A percentile compares a stretch with the other conserved stretches of the same genome.
These are phyloP conservation scores for Arabidopsis suecica DNA, from an alignment of 345 rosid species.

Conservation along the genomic window DNA sequence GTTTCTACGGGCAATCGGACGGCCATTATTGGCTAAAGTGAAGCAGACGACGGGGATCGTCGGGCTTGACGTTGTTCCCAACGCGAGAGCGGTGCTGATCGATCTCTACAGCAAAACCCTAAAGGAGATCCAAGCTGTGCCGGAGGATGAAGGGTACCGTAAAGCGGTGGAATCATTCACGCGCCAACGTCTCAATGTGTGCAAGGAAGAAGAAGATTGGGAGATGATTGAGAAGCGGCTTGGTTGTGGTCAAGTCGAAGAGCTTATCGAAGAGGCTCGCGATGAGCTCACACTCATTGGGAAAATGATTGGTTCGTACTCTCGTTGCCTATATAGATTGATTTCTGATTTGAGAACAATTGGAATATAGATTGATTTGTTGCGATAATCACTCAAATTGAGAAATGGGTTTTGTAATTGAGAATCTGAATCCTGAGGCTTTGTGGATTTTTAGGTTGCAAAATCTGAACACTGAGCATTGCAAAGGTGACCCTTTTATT, in stretches of 20 bases:
- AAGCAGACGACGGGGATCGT: slow-evolving; percentile 97
- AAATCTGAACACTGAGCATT: not conserved
- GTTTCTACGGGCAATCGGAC: slow-evolving; percentile 78
- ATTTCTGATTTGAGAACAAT: not conserved
- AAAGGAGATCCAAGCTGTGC: slow-evolving; percentile 92
- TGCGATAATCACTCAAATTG: not conserved
- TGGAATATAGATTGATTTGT: not conserved
- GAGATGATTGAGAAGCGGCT: slow-evolving; percentile 84
- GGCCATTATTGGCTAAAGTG: slow-evolving; percentile 91
- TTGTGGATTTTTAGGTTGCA: not conserved
- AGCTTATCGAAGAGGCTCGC: slow-evolving; percentile 92
- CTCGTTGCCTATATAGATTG: not conserved
- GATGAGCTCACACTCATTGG: slow-evolving; percentile 92
- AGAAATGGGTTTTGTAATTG: not conserved
- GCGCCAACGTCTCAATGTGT: slow-evolving; percentile 71
- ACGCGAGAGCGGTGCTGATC: slow-evolving; percentile 82
- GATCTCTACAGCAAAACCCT: slow-evolving; percentile 86
- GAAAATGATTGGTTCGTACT: slow-evolving; percentile 87
- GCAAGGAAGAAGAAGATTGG: slow-evolving; percentile 87
- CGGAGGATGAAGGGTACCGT: slow-evolving; percentile 95
- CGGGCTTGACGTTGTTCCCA: slow-evolving; percentile 93
- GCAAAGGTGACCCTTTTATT: not conserved
- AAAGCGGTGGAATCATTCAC: slow-evolving; percentile 96
- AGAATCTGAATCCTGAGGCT: slow-evolving; percentile 26
- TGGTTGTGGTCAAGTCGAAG: slow-evolving; percentile 98